Percentiles rank a stretch among this genome's conserved stretches.
These are phyloP conservation scores for Didymella sp. DNA, from an alignment of 2,329 filamentous ascomycete genomes.

Conservation along the genomic window DNA sequence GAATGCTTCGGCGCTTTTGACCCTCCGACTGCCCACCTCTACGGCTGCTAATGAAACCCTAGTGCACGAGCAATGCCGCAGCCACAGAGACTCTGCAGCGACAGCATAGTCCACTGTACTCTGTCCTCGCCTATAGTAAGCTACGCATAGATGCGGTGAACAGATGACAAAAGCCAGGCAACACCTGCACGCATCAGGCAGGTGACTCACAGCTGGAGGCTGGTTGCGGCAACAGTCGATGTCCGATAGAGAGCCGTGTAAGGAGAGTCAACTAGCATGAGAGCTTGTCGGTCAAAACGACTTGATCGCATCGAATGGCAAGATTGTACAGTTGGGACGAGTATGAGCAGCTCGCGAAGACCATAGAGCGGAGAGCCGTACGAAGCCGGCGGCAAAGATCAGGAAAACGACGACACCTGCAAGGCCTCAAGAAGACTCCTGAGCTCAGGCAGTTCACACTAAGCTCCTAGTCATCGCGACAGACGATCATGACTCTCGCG, in stretches of 20 bases:
- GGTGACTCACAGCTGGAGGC: conserved; percentile 1
- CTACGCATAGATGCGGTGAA: not conserved
- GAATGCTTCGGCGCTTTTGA: not conserved
- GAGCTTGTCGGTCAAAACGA: not conserved
- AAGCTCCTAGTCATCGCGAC: not conserved
- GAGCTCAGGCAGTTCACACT: not conserved
- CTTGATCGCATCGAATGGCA: not conserved
- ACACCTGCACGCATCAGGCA: not conserved
- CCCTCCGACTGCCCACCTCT: conserved; percentile 2
- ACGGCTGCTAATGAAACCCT: not conserved
- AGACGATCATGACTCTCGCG: not conserved
- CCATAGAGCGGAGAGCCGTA: conserved; percentile 5
- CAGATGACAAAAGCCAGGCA: conserved; percentile 2
- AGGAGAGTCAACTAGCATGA: not conserved
- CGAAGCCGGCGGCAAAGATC: not conserved
- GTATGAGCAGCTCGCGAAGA: not conserved
- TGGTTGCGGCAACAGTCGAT: not conserved
- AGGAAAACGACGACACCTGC: not conserved
- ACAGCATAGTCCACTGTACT: not conserved
- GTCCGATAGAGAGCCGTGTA: not conserved
- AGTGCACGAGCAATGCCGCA: not conserved
- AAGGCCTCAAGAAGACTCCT: not conserved
- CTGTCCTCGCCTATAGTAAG: not conserved
- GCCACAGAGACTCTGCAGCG: not conserved
- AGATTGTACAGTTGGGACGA: not conserved